phyloP scores from a whole-genome alignment of 345 rosid genomes.

The Gossypium australe region DNA sequence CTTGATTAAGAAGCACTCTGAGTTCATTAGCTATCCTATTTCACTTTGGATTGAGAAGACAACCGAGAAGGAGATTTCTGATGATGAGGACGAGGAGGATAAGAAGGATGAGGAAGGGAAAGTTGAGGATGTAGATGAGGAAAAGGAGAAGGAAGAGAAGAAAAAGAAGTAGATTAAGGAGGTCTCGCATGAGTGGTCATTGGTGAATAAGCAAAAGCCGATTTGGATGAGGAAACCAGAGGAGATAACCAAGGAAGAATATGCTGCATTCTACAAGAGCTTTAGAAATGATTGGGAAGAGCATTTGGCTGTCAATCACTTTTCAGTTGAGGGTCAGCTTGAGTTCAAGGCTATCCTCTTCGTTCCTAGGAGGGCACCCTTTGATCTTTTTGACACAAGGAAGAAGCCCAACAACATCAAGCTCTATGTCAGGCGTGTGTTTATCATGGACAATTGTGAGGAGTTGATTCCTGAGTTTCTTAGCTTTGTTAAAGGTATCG shows the following conservation, averaged over 20 bases:
- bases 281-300: slow-evolving; percentile 93
- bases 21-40: slow-evolving; percentile 83
- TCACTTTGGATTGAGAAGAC: slow-evolving; percentile 90
- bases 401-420: slow-evolving; percentile 94
- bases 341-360: slow-evolving; percentile 89
- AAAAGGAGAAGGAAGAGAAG: slow-evolving; percentile 66
- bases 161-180: slow-evolving; percentile 91
- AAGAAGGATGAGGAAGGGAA: slow-evolving; percentile 81
- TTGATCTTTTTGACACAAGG: slow-evolving; percentile 86
- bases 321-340: slow-evolving; percentile 87
- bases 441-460: slow-evolving; percentile 95
- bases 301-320: slow-evolving; percentile 84
- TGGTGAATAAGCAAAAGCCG: slow-evolving; percentile 91
- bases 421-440: slow-evolving; percentile 89
- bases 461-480: slow-evolving; percentile 83
- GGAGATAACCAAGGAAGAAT: slow-evolving; percentile 84
- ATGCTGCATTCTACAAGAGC: slow-evolving; percentile 93
- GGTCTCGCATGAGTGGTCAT: slow-evolving; percentile 73
- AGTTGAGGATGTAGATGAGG: slow-evolving; percentile 80
- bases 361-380: slow-evolving; percentile 89
- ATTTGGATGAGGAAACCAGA: slow-evolving; percentile 97
- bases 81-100: slow-evolving; percentile 86
- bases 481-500: slow-evolving; percentile 80
- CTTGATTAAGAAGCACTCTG: slow-evolving; percentile 85
- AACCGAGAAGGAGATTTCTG: slow-evolving; percentile 81